Evolutionary conservation across 192 early-diverging fungal species (phyloP).

Genomic region (Podila verticillata): DNA sequence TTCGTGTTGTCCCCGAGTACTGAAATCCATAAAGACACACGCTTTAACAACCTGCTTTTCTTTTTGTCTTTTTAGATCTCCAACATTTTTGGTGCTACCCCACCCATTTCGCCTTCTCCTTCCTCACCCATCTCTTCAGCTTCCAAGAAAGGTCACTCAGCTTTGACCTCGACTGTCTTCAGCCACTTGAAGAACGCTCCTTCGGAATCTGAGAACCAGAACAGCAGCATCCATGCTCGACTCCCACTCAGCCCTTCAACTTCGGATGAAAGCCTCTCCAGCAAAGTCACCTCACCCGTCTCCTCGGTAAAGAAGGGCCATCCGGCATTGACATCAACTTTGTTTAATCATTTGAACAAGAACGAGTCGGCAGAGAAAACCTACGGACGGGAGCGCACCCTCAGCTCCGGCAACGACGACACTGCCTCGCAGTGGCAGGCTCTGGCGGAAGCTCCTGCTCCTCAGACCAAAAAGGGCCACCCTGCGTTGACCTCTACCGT

Average conservation of each 20-base stretch:
- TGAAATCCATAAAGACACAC: no score
- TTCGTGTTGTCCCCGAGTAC: neutral
- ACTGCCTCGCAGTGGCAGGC: neutral
- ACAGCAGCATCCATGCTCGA: neutral
- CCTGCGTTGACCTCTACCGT: conserved; percentile 36
- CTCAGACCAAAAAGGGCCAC: conserved; percentile 32
- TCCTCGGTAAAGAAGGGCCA: conserved; percentile 30
- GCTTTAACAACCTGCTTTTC: neutral
- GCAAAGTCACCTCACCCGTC: neutral
- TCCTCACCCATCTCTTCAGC: neutral
- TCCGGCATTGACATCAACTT: conserved; percentile 41
- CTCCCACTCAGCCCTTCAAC: neutral
- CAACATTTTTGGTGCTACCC: conserved; percentile 25
- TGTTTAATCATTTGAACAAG: conserved; percentile 15
- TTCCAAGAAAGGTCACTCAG: conserved; percentile 9
- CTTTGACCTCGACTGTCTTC: conserved; percentile 1
- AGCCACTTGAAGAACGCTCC: neutral
- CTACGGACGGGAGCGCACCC: neutral
- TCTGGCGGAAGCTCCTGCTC: conserved; percentile 1
- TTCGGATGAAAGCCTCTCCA: neutral
- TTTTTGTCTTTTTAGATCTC: conserved; percentile 31
- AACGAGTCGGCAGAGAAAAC: neutral
- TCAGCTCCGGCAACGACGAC: conserved; percentile 6
- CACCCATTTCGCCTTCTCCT: conserved; percentile 30
- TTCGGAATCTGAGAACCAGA: neutral